phyloP scores from a whole-genome alignment of 305 asterid species.

The Withania somnifera region DNA sequence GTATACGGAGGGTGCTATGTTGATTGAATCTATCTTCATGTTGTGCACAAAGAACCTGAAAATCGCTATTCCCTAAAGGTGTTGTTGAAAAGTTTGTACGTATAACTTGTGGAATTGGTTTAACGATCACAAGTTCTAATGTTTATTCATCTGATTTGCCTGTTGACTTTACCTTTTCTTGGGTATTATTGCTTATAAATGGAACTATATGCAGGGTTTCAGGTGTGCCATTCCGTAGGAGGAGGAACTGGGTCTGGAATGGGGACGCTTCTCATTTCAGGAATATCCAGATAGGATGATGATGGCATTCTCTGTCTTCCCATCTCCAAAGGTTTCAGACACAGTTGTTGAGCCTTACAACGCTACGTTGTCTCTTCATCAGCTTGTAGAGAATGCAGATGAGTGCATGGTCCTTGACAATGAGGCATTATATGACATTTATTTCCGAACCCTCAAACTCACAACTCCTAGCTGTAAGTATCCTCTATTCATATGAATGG shows the following conservation, averaged over 20 bases:
- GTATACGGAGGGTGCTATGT: neutral
- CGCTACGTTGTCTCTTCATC: slow-evolving; percentile 10
- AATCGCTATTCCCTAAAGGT: neutral
- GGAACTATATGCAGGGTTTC: slow-evolving; percentile 1
- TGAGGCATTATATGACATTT: slow-evolving; percentile 9
- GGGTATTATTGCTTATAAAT: neutral
- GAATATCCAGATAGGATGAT: slow-evolving; percentile 11
- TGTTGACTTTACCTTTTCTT: neutral
- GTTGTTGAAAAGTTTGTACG: neutral
- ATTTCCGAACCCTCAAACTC: slow-evolving; percentile 9
- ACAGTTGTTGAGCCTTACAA: slow-evolving; percentile 11
- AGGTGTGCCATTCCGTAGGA: slow-evolving; percentile 10
- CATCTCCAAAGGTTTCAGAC: slow-evolving; percentile 8
- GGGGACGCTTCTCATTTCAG: slow-evolving; percentile 10
- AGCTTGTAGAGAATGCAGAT: slow-evolving; percentile 15
- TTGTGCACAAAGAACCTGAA: neutral
- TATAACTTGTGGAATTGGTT: neutral
- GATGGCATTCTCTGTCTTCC: slow-evolving; percentile 9
- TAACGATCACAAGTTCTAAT: neutral
- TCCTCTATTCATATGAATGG: neutral
- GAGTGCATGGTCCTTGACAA: slow-evolving; percentile 18
- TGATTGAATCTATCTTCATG: neutral
- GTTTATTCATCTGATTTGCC: neutral
- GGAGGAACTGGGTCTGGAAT: slow-evolving; percentile 12
- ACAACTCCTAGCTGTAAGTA: slow-evolving; percentile 13